A percentile compares a stretch with the other conserved stretches of the same genome.
Evolutionary conservation across 176 grass and related monocot species (phyloP).

Genomic region (Chloris gayana): DNA sequence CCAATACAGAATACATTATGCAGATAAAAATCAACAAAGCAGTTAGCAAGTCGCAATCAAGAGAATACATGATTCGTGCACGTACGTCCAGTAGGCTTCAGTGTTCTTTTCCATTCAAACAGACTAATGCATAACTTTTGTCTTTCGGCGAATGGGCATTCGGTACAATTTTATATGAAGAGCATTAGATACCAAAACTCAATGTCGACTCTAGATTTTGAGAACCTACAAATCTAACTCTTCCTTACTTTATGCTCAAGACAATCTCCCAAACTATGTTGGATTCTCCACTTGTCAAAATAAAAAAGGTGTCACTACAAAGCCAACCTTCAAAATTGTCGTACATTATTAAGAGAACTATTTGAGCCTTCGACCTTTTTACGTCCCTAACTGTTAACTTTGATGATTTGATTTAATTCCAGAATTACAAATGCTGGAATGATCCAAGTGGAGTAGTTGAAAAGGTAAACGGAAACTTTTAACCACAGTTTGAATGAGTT

Average conservation of each 20-base stretch:
- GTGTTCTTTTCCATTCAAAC: neutral
- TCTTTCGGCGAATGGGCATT: neutral
- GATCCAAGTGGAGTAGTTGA: neutral
- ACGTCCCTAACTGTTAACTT: neutral
- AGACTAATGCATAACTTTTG: neutral
- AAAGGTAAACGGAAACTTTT: neutral
- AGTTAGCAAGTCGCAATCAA: neutral
- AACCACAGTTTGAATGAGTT: neutral
- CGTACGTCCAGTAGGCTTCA: neutral
- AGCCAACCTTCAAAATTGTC: neutral
- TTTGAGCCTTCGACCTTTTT: neutral
- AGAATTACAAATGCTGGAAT: neutral
- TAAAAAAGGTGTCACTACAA: neutral
- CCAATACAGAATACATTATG: too few relatives aligned
- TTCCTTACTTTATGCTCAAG: conserved; percentile 29
- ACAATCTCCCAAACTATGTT: conserved; percentile 22
- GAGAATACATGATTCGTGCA: neutral
- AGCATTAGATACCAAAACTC: conserved; percentile 39
- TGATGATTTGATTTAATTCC: neutral
- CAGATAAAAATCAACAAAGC: neutral
- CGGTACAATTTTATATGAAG: neutral
- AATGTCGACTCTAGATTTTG: conserved; percentile 1
- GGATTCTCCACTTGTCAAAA: conserved; percentile 5
- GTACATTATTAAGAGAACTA: neutral
- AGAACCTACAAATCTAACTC: conserved; percentile 12